Conservation (phyloP, 371 early-diverging fungal species). For the Chytridium lagenaria region DNA sequence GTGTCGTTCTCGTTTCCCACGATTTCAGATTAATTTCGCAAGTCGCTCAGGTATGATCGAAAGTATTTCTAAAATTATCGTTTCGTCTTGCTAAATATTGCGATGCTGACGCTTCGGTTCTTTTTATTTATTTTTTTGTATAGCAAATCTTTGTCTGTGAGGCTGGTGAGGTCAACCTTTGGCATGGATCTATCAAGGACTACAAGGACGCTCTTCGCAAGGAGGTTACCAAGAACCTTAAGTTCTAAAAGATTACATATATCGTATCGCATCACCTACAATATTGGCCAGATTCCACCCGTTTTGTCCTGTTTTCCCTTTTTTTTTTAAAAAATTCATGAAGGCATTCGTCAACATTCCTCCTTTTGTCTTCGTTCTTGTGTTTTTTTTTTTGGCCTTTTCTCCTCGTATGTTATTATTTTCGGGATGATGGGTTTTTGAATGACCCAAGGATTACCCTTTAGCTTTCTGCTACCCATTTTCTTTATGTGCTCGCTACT, state of each 20-base stretch:
- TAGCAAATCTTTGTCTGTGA: constrained; percentile 95
- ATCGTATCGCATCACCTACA: too few relatives aligned
- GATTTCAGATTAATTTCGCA: constrained; percentile 98
- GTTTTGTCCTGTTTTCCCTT: neutral
- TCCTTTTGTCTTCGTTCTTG: neutral
- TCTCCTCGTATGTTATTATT: too few relatives aligned
- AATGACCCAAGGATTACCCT: too few relatives aligned
- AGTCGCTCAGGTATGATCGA: constrained; percentile 84
- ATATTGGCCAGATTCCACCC: too few relatives aligned
- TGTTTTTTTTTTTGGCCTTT: neutral
- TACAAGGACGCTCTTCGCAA: constrained; percentile 90
- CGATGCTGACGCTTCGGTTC: too few relatives aligned
- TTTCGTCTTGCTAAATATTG: too few relatives aligned
- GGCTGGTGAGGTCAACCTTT: constrained; percentile 69
- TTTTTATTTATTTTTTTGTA: neutral
- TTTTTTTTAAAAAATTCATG: neutral
- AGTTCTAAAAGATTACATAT: constrained; percentile 2
- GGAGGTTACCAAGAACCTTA: constrained; percentile 56
- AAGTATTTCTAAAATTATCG: too few relatives aligned
- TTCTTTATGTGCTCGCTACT: too few relatives aligned
- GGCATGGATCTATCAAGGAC: constrained; percentile 79
- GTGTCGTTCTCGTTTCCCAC: constrained; percentile 98
- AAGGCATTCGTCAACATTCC: neutral
- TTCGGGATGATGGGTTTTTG: too few relatives aligned
- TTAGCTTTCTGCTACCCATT: too few relatives aligned